Evolutionary conservation across 73 alveolate genomes (phyloP), one percentile per base, ranked within the genome.

Genomic region (Paramecium caudatum): DNA sequence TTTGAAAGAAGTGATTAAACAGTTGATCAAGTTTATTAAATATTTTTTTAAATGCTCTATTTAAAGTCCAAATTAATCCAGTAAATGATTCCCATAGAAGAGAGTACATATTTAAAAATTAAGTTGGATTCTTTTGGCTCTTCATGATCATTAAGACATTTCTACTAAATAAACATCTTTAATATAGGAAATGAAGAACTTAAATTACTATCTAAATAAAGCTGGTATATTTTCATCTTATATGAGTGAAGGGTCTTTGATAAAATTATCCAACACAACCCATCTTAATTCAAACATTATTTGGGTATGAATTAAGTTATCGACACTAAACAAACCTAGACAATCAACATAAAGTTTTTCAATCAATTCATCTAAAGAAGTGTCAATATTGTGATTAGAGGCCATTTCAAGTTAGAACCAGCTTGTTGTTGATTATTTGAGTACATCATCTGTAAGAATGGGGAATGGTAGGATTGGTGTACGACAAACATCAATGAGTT

Each of bases 201-300:
- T 74, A n/a, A 21, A 30, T 27, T n/a, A 43, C 8, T 9, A 39
- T 10, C 43, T 43, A 3, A 74, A 39, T 43, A 74, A 45, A 17
- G 43, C 43, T 45, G 88, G 88, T 21, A 74, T 46, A 74, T 74
- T 43, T 7, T 43, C 46, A 41, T 45, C 21, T 1, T 33, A 30
- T 30, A 33, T 32, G n/a, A 27, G 15, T 25, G 34, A 34, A 10
- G 88, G 88, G 16, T 37, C 47, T 8, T 74, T 74, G n/a, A 74
- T 74, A 5, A 39, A 74, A 13, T 74, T 74, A 17, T 74, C 88
- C 0, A 74, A 21, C 1, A 74, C n/a, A 0, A 74, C 19, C 88
- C 88, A 74, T 45, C 88, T 74, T 45, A 74, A 74, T 74, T 74
- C 88, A 74, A 74, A 27, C 9, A 74, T 23, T 45, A 74, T 10